phyloP scores from a whole-genome alignment of 2,329 filamentous ascomycete genomes.

The Fusarium mangiferae region DNA sequence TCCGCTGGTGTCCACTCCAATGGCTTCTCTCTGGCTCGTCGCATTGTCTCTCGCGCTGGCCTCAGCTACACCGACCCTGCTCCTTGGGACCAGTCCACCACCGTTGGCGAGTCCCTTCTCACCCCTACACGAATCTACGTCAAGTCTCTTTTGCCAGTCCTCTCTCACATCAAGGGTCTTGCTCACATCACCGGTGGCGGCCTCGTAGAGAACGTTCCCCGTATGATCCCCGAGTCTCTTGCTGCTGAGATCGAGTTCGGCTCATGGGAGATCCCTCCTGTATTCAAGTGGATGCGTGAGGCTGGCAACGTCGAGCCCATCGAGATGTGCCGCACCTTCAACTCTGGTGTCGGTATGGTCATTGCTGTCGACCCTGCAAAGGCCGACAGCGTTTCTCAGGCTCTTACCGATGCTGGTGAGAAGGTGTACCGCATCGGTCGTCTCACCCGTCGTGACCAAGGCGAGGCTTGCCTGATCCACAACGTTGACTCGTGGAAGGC shows the following conservation, averaged over 20 bases:
- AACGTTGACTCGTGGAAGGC: slow-evolving; percentile 50
- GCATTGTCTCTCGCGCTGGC: slow-evolving; percentile 80
- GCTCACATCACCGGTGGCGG: slow-evolving; percentile 98
- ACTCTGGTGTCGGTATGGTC: slow-evolving; percentile 95
- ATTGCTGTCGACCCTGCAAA: slow-evolving; percentile 77
- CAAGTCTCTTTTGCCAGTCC: slow-evolving; percentile 76
- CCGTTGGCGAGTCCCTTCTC: slow-evolving; percentile 80
- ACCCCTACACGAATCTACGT: slow-evolving; percentile 96
- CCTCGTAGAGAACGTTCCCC: slow-evolving; percentile 90
- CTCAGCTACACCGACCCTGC: slow-evolving; percentile 77
- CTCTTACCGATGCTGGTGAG: slow-evolving; percentile 72
- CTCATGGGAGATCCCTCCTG: slow-evolving; percentile 78
- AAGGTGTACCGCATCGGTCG: slow-evolving; percentile 80
- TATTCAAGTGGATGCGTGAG: slow-evolving; percentile 88
- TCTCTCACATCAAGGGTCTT: slow-evolving; percentile 84
- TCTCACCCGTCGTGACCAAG: slow-evolving; percentile 67
- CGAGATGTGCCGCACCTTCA: slow-evolving; percentile 95
- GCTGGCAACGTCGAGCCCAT: slow-evolving; percentile 74
- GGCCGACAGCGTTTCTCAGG: slow-evolving; percentile 67
- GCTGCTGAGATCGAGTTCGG: slow-evolving; percentile 83
- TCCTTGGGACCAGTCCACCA: slow-evolving; percentile 76
- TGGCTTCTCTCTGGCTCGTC: slow-evolving; percentile 95
- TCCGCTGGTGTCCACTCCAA: slow-evolving; percentile 95
- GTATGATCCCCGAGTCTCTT: slow-evolving; percentile 85
- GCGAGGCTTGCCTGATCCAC: slow-evolving; percentile 49